Conservation (phyloP, 768 basidiomycete species). For the Candolleomyces eurysporus region DNA sequence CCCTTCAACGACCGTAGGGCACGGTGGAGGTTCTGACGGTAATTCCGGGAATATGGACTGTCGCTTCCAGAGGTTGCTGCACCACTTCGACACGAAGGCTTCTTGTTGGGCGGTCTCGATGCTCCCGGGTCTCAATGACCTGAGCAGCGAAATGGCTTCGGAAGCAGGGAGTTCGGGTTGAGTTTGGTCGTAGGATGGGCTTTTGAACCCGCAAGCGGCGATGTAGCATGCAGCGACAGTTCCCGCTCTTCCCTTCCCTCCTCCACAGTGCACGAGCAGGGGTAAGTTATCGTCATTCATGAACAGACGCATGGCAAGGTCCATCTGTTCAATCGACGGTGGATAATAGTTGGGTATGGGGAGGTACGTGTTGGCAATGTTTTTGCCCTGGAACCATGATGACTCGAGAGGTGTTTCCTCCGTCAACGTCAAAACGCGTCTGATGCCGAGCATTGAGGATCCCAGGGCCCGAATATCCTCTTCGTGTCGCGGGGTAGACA, state of each 20-base stretch:
- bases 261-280: slow-evolving; percentile 58
- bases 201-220: slow-evolving; percentile 52
- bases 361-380: slow-evolving; percentile 52
- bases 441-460: slow-evolving; percentile 48
- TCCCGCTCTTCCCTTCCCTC: slow-evolving; percentile 62
- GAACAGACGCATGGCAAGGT: slow-evolving; percentile 47
- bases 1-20: slow-evolving; percentile 44
- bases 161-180: slow-evolving; percentile 48
- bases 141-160: slow-evolving; percentile 47
- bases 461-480: slow-evolving; percentile 48
- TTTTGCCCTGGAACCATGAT: slow-evolving; percentile 45
- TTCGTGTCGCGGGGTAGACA: slow-evolving; percentile 55
- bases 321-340: slow-evolving; percentile 61
- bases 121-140: slow-evolving; percentile 53
- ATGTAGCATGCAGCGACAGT: slow-evolving; percentile 62
- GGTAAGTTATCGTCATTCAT: slow-evolving; percentile 45
- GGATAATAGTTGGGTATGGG: slow-evolving; percentile 53
- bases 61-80: slow-evolving; percentile 57
- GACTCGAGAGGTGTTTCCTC: slow-evolving; percentile 50
- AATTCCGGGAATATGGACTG: slow-evolving; percentile 48
- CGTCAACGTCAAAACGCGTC: slow-evolving; percentile 57
- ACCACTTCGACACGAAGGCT: slow-evolving; percentile 56
- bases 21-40: slow-evolving; percentile 50
- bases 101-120: slow-evolving; percentile 59
- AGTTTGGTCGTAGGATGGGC: slow-evolving; percentile 35